Base-by-base conservation (phyloP, 2,329 filamentous ascomycete genomes). In the Clarireedia sp. region DNA sequence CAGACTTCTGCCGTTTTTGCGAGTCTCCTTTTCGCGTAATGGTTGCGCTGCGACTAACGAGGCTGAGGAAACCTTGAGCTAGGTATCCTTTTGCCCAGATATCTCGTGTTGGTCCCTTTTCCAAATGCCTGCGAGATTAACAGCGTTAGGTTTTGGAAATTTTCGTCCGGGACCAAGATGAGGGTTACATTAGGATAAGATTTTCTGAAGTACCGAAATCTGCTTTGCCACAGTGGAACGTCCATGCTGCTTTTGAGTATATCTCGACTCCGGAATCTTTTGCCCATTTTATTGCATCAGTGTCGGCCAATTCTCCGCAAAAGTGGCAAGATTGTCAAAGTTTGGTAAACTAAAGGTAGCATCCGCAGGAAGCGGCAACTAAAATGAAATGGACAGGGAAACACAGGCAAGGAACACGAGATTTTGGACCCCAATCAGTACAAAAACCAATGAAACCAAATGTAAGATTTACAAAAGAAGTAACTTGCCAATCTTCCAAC, bases 301-400 rank as follows among this genome's bases (percentile, higher is more conserved):
- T 19, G 19, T n/a, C 38, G 8, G n/a, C 16, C 38, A 41, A 19
- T 17, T 41, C 38, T 41, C 19, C 19, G 38, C 7, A 41, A 41
- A 41, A 41, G 16, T 41, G n/a, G 19, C 19, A 41, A 41, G 19
- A 19, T 26, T 38, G 14, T 45, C 21, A 9, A 41, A 43, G 24
- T 49, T 43, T 43, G 24, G 52, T 44, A 16, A 21, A 43, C 45
- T 41, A 36, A 26, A 21, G 45, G 52, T 54, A 50, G 26, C 45
- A 54, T 54, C 45, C 52, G 45, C 45, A 54, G 45, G 52, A 54
- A 50, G 52, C 52, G 45, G 52, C 46, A 50, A 36, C 45, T 54
- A 54, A 54, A 54, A 38, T 49, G 26, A 38, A 49, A 23, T 50
- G 41, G 37, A 54, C 52, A 48, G 43, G 51, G 16, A 40, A 33